phyloP scores from a whole-genome alignment of 2,329 filamentous ascomycete genomes.

The Ascochyta fabae region DNA sequence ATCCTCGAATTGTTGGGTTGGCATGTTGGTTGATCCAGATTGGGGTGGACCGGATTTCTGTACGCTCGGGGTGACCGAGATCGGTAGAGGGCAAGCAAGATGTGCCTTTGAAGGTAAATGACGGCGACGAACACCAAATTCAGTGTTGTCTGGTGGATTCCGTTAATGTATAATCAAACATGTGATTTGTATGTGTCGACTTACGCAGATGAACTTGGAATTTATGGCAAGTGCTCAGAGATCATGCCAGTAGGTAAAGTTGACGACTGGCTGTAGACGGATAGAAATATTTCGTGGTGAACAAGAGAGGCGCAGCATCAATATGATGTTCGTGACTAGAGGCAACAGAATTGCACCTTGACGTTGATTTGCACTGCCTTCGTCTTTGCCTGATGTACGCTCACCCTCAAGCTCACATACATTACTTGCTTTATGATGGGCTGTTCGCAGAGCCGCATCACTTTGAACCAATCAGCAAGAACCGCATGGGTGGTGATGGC shows the following conservation, averaged over 20 bases:
- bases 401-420: constrained; percentile 28
- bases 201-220: background rate
- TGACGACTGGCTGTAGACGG: constrained; percentile 17
- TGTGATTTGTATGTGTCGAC: background rate
- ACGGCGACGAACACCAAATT: background rate
- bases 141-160: background rate
- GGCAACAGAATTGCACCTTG: constrained; percentile 32
- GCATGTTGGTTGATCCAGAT: constrained; percentile 18
- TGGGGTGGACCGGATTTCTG: constrained; percentile 1
- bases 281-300: constrained; percentile 11
- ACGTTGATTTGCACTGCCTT: constrained; percentile 39
- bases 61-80: constrained; percentile 8
- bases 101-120: background rate
- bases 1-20: constrained; percentile 36
- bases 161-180: background rate
- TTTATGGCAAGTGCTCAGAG: constrained; percentile 2
- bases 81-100: background rate
- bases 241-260: constrained; percentile 2
- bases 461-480: constrained; percentile 15
- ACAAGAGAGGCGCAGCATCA: constrained; percentile 39
- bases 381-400: constrained; percentile 28
- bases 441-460: constrained; percentile 46
- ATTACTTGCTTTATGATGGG: constrained; percentile 40
- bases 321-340: constrained; percentile 20
- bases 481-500: constrained; percentile 9